phyloP scores from a whole-genome alignment of 2,329 filamentous ascomycete genomes.

The Gaeumannomyces sp. region DNA sequence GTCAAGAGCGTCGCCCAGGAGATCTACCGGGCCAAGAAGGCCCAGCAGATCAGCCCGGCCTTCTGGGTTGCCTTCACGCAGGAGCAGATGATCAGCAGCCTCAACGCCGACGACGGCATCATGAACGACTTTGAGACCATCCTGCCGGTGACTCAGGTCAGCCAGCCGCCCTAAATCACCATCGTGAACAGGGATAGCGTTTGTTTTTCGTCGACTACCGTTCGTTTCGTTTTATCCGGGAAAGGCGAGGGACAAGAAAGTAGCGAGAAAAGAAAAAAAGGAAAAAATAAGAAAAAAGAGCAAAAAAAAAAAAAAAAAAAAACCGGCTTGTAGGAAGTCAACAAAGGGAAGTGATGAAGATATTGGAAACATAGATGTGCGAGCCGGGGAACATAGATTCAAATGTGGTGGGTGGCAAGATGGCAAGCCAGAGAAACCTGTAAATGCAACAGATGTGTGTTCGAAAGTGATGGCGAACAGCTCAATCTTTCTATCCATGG shows the following conservation, averaged over 20 bases:
- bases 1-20: constrained; percentile 75
- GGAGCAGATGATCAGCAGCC: constrained; percentile 48
- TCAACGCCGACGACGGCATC: constrained; percentile 52
- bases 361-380: neutral
- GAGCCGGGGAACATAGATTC: neutral
- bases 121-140: constrained; percentile 49
- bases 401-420: neutral
- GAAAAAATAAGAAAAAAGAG: too few relatives aligned
- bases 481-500: neutral
- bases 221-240: neutral
- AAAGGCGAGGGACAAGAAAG: neutral
- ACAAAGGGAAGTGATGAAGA: neutral
- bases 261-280: neutral
- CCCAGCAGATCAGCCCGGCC: constrained; percentile 43
- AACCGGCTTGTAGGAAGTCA: too few relatives aligned
- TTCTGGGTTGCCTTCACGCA: constrained; percentile 51
- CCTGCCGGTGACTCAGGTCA: constrained; percentile 17
- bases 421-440: neutral
- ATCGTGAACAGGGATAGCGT: neutral
- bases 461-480: neutral
- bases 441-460: neutral
- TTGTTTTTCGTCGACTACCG: neutral
- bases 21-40: constrained; percentile 56
- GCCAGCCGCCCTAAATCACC: neutral
- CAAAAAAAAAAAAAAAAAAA: too few relatives aligned